Conservation (phyloP, 345 rosid species). For the Eucalyptus virginea region DNA sequence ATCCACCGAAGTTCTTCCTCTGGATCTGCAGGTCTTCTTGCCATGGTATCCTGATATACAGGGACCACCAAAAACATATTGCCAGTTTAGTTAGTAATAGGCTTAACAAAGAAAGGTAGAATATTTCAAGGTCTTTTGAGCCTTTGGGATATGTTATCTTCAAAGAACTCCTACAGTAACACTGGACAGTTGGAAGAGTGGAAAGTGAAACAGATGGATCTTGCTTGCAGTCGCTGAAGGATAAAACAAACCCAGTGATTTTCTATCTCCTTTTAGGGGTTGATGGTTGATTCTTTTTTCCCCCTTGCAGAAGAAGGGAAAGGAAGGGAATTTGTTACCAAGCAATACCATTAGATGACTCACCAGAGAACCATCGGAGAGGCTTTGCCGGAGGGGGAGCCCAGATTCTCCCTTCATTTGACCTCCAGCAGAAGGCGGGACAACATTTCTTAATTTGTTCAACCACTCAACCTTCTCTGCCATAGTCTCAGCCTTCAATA, state of each 20-base stretch:
- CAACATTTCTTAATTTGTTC: constrained; percentile 55
- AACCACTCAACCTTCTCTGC: constrained; percentile 90
- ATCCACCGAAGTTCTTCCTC: constrained; percentile 98
- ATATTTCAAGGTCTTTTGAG: not conserved
- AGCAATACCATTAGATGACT: constrained; percentile 5
- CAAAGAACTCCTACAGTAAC: not conserved
- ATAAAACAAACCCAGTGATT: not conserved
- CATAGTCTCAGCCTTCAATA: constrained; percentile 81
- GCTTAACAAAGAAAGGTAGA: not conserved
- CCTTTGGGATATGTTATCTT: not conserved
- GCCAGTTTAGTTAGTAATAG: not conserved
- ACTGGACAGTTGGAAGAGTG: not conserved
- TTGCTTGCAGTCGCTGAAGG: not conserved
- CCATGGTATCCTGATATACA: constrained; percentile 62
- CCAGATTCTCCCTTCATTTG: constrained; percentile 33
- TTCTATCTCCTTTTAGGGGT: not conserved
- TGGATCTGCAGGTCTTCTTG: constrained; percentile 72
- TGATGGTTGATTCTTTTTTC: not conserved
- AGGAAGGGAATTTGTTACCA: not conserved
- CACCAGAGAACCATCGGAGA: constrained; percentile 93
- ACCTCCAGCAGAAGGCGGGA: constrained; percentile 55
- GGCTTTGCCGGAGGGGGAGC: constrained; percentile 67
- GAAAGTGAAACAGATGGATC: not conserved
- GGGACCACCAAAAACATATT: not conserved
- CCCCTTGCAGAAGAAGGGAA: not conserved